Evolutionary conservation across 2,329 filamentous ascomycete species (phyloP), one percentile per base, ranked within the genome.

Genomic region (Aspergillus ustus): DNA sequence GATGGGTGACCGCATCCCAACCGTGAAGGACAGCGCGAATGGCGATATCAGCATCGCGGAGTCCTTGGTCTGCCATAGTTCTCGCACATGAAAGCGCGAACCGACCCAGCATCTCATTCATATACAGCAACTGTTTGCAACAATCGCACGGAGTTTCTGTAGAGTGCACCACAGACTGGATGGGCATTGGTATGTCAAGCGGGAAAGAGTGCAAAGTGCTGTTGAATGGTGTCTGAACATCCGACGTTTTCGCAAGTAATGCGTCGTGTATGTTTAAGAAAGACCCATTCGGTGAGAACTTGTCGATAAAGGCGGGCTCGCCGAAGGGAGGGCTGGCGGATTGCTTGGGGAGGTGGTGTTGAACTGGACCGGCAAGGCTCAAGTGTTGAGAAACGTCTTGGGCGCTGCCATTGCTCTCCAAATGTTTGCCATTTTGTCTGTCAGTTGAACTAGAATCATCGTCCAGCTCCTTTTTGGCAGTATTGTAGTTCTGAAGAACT

Each of bases 21-120:
- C 62, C 59, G n/a, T 64, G 51, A 17, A 64, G 25, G 1, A 62
- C 40, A 8, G 62, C 56, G 13, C 59, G 51, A 13, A 64, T 62
- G 15, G 62, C 52, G 19, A 64, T 62, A 19, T 64, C 62, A 11
- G 31, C 29, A 28, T 64, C 62, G 20, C 55, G 40, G 11, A 43
- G 49, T 29, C 59, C 29, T 37, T 62, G 62, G 22, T 64, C 48
- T 5, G 52, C 37, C 31, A 56, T 48, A 3, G 29, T 53, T 20
- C 46, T 48, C 1, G 52, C 22, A 48, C 31, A 51, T 1, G 52
- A 52, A 3, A 51, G 40, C 0, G 56, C 34, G 34, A 54, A 64
- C 15, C 52, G 46, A 15, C 56, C 56, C 5, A 64, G 29, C 51
- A 64, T 51, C 17, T 59, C 56, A 40, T 62, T 64, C 51, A 64